Conservation (phyloP, 139 green algal species). For the Micractinium conductrix region DNA sequence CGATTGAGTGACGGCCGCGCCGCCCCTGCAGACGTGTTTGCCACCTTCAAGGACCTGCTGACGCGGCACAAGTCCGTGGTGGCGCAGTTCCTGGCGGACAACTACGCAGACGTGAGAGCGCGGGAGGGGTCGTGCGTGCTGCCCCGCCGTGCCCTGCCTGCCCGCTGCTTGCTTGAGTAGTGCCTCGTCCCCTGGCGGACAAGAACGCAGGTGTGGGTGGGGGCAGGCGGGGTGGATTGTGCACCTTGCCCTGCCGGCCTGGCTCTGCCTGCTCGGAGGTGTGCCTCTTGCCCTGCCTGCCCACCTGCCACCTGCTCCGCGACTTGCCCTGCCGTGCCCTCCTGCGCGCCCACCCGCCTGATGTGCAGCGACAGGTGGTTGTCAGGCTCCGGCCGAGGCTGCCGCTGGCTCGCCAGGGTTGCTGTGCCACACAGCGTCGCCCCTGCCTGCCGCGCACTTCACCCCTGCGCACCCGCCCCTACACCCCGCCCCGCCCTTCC, state of each 20-base stretch:
- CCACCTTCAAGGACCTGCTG: slow-evolving; percentile 92
- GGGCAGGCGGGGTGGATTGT: too few relatives aligned
- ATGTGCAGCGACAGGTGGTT: background rate
- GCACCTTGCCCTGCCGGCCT: too few relatives aligned
- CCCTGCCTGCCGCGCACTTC: background rate
- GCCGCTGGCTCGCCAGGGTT: too few relatives aligned
- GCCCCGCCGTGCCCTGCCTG: background rate
- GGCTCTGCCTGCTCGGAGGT: too few relatives aligned
- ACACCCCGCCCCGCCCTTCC: background rate
- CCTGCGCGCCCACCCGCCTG: background rate
- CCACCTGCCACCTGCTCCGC: too few relatives aligned
- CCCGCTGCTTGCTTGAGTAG: too few relatives aligned
- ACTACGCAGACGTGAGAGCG: slow-evolving; percentile 58
- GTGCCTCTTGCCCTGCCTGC: too few relatives aligned
- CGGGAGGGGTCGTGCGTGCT: background rate
- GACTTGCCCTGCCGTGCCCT: background rate
- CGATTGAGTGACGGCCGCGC: too few relatives aligned
- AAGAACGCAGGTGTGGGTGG: too few relatives aligned
- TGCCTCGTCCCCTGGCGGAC: too few relatives aligned
- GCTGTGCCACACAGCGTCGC: background rate
- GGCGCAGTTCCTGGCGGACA: slow-evolving; percentile 65
- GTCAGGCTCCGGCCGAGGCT: too few relatives aligned
- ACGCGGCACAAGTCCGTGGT: slow-evolving; percentile 86
- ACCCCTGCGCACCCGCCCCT: background rate
- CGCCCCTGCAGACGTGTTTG: slow-evolving; percentile 80